Evolutionary conservation across 2,329 filamentous ascomycete genomes (phyloP), one percentile per base, ranked within the genome.

Genomic region (Diaporthe longicolla): DNA sequence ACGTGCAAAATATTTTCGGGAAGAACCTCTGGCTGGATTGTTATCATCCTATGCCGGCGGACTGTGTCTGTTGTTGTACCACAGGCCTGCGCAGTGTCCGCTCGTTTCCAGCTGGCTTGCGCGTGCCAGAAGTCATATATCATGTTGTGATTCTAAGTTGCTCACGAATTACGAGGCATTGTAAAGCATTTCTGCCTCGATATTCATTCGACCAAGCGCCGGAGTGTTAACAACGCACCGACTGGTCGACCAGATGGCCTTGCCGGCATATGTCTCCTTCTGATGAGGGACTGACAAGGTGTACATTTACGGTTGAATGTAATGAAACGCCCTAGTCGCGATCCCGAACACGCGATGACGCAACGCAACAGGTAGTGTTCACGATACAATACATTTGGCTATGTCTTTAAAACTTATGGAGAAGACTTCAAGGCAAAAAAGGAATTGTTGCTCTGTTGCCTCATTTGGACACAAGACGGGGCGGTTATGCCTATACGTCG

Each of bases 131-230:
- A 45, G 50, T 10, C 48, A 40, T 9, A 68, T 26, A 21, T 15
- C n/a, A 40, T 45, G 32, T 68, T n/a, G n/a, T 54, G 15, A 40
- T 21, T 32, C 29, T 32, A 32, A 32, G 29, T 32, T 21, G 32
- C 32, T 21, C 32, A 37, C 15, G 48, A 66, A 66, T 24, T 35
- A 15, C 63, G 45, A 40, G 45, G 15, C 63, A 32, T 68, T 21
- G 17, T 48, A 40, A 32, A 32, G 48, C 21, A 32, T 68, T 68
- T 54, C 63, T 54, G 37, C n/a, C 13, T 40, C 40, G 63, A 54
- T 19, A 54, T 40, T 40, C 45, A 11, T n/a, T 54, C 63, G 13
- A 54, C 32, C 48, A n/a, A 26, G 63, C 21, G 32, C 43, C 13
- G 45, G n/a, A 9, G 11, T 10, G n/a, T 24, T 1, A 11, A 32